These are phyloP conservation scores for Solanum phureja DNA, from an alignment of 257 asterid genomes.

Conservation along the genomic window DNA sequence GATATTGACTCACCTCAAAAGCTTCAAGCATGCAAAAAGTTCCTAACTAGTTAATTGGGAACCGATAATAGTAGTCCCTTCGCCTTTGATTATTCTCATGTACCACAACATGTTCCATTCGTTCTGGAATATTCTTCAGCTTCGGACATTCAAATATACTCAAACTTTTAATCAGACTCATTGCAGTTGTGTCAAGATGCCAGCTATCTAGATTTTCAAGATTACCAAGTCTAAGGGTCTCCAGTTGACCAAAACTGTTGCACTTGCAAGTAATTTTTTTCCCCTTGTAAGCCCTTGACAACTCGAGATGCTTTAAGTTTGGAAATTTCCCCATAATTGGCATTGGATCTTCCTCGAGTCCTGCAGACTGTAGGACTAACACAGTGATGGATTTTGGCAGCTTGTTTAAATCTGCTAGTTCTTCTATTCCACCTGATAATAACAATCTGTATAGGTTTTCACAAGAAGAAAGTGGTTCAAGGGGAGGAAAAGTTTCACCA, in stretches of 20 bases:
- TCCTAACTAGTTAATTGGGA: too few relatives aligned
- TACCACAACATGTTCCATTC: too few relatives aligned
- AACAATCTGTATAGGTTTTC: neutral
- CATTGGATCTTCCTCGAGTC: neutral
- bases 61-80: too few relatives aligned
- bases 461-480: neutral
- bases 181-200: neutral
- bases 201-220: neutral
- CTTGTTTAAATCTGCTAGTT: neutral
- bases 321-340: too few relatives aligned
- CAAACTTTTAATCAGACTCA: neutral
- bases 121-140: too few relatives aligned
- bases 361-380: neutral
- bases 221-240: neutral
- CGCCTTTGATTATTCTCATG: too few relatives aligned
- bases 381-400: neutral
- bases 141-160: too few relatives aligned
- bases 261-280: neutral
- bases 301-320: too few relatives aligned
- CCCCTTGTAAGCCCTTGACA: neutral
- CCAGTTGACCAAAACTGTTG: neutral
- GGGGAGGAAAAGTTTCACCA: neutral
- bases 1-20: too few relatives aligned
- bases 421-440: neutral
- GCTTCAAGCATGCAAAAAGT: too few relatives aligned